Conservation (phyloP, 257 asterid species). For the Rubia yunnanensis region DNA sequence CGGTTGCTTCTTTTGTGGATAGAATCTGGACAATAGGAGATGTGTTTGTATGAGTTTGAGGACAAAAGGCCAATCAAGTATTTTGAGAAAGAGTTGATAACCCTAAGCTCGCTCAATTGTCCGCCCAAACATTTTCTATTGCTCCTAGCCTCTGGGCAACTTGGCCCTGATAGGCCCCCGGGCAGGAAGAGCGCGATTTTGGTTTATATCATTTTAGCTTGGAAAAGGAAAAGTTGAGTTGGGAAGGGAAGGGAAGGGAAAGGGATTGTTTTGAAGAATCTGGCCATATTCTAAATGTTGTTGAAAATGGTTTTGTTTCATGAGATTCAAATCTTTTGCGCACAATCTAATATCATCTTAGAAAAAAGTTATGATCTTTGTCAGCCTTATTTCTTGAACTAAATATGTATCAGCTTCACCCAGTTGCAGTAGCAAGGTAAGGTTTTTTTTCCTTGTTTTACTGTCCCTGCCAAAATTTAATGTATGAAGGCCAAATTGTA, state of each 20-base stretch:
- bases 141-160: no score
- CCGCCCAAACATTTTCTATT: no score
- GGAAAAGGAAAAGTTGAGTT: background rate
- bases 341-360: background rate
- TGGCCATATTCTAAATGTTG: background rate
- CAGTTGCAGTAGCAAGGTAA: background rate
- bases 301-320: background rate
- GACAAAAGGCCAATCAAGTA: no score
- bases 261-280: background rate
- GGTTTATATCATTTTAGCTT: background rate
- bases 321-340: background rate
- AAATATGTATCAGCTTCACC: background rate
- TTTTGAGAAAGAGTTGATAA: no score
- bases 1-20: no score
- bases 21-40: no score
- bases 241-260: no score
- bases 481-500: background rate
- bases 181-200: no score
- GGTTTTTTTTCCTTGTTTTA: background rate
- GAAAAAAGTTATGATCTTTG: constrained; percentile 1
- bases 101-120: no score
- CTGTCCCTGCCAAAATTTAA: background rate
- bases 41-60: no score
- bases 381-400: background rate
- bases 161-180: no score